Evolutionary conservation across 2,329 filamentous ascomycete species (phyloP).

Genomic region (Exophiala oligosperma): DNA sequence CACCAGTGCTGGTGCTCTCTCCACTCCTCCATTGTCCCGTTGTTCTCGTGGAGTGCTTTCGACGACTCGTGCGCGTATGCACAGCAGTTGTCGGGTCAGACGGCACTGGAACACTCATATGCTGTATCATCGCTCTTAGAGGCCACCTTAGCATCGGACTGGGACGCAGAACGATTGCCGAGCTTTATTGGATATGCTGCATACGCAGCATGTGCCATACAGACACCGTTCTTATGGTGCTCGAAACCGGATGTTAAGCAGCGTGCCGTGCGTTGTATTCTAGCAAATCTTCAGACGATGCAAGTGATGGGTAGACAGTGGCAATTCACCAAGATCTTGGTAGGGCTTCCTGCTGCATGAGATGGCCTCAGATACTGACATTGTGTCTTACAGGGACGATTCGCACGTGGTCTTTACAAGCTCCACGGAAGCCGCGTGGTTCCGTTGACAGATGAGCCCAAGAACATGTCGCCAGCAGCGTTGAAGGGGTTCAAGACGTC

Average conservation of each 20-base stretch:
- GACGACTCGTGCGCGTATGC: constrained; percentile 4
- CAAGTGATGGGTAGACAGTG: not conserved
- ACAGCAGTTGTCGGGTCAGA: constrained; percentile 10
- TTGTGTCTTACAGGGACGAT: not conserved
- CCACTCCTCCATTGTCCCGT: constrained; percentile 12
- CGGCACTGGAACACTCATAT: constrained; percentile 7
- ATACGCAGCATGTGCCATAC: not conserved
- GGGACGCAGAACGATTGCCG: not conserved
- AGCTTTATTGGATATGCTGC: constrained; percentile 2
- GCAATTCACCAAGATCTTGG: not conserved
- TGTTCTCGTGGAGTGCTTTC: constrained; percentile 10
- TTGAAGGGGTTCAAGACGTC: not conserved
- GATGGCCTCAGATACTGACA: not conserved
- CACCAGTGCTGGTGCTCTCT: constrained; percentile 15
- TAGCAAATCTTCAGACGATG: not conserved
- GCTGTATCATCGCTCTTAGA: constrained; percentile 8
- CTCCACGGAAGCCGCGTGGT: not conserved
- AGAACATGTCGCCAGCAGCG: not conserved
- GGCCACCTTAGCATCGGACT: not conserved
- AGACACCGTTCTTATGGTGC: constrained; percentile 1
- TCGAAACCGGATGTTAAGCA: not conserved
- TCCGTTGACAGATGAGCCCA: constrained; percentile 2
- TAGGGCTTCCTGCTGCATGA: not conserved
- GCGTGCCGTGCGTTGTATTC: not conserved
- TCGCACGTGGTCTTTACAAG: not conserved